These are phyloP conservation scores for Didymella pomorum DNA, from an alignment of 2,329 filamentous ascomycete species.

Conservation along the genomic window DNA sequence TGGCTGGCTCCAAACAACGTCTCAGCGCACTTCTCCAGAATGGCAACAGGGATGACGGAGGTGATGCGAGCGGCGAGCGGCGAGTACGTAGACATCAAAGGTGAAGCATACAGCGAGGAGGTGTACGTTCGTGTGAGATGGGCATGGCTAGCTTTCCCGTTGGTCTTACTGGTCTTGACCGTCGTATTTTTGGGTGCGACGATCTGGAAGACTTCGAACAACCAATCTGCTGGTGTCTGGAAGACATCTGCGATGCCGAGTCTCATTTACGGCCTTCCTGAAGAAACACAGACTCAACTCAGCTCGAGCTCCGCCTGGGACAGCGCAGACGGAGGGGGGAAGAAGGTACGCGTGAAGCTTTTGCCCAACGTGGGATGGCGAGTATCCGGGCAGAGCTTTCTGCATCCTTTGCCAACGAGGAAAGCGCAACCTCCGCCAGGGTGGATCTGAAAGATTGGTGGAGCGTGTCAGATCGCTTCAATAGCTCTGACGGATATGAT, in stretches of 20 bases:
- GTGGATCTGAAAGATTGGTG: conserved; percentile 14
- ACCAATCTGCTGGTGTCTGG: conserved; percentile 34
- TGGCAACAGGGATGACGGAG: no score
- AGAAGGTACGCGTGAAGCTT: conserved; percentile 21
- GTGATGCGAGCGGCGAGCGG: no score
- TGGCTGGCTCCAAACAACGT: no score
- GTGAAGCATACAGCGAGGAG: no score
- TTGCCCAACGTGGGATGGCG: conserved; percentile 27
- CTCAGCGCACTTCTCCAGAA: no score
- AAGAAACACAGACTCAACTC: conserved; percentile 11
- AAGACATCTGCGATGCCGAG: conserved; percentile 41
- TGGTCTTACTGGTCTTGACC: no score
- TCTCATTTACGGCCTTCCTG: conserved; percentile 32
- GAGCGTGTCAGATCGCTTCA: no score
- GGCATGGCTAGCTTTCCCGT: no score
- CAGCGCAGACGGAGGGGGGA: background rate
- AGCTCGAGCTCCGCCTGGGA: background rate
- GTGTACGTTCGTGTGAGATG: no score
- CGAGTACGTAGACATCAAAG: no score
- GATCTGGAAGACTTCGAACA: no score
- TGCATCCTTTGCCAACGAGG: background rate
- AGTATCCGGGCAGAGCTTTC: conserved; percentile 18
- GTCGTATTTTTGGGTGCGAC: no score
- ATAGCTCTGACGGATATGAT: background rate
- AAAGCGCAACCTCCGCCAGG: conserved; percentile 13